Base-by-base conservation (phyloP, 208 protist genomes). In the Polymyxa betae region DNA sequence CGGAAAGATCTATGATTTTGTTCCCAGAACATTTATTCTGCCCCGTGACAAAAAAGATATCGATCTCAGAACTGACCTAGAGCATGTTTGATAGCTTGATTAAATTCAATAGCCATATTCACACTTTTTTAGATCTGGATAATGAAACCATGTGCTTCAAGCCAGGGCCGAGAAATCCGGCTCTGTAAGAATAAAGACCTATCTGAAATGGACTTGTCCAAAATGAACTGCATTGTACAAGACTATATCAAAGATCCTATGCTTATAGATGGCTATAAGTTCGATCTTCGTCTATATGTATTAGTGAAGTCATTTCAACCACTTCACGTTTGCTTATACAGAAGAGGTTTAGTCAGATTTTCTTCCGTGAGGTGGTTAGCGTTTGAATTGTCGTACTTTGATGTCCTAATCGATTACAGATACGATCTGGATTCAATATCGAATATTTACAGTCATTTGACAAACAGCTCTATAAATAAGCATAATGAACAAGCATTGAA, bases 231-330 rank as follows among this genome's bases (percentile, higher is more conserved):
- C 35, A 88, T 92, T 29, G 92, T 93, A 49, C 64, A 49, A 0
- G 45, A 60, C 24, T 94, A 94, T 52, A 60, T 94, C 44, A 0
- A 41, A 16, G 91, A 92, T 0, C 93, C 93, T 16, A 87, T 93
- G n/a, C 87, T 94, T 0, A 46, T 94, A 38, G 87, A 88, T 68
- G 93, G 93, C 29, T 89, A 87, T 90, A 91, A 91, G 88, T 91
- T 72, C 88, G 90, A 91, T 44, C 66, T 91, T 16, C 35, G 90
- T n/a, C 68, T 91, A 10, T 91, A 91, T 45, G 90, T 78, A 20
- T 35, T 91, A 46, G 77, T 78, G 0, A 60, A 45, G 60, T 91
- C 90, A 32, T 91, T 90, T 41, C 38, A 87, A n/a, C 90, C 90
- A 87, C n/a, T 91, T 0, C 38, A 77, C 20, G 66, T 41, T 20